Conservation (phyloP, 306 rosid species). For the Echinosophora koreensis region DNA sequence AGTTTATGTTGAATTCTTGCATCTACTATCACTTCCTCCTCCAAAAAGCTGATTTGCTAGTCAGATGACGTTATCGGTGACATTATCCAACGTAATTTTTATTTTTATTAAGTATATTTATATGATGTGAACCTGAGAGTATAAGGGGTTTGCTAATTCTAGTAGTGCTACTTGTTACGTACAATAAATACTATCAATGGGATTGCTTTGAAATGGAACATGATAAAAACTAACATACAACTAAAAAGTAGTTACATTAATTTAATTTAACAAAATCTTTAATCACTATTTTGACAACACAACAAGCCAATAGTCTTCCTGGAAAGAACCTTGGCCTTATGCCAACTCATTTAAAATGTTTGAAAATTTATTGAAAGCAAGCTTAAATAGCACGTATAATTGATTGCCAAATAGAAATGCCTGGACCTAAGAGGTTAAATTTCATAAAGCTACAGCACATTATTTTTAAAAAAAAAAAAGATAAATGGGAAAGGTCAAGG, state of each 20-base stretch:
- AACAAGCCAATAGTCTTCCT: neutral
- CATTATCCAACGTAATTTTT: neutral
- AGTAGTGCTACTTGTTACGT: neutral
- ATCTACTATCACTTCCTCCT: neutral
- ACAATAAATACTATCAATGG: neutral
- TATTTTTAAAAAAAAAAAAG: neutral
- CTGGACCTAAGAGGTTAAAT: constrained; percentile 16
- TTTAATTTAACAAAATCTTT: neutral
- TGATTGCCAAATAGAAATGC: constrained; percentile 38
- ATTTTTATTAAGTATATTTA: constrained; percentile 2
- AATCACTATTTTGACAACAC: neutral
- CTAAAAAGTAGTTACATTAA: neutral
- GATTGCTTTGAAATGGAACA: neutral
- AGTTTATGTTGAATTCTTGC: constrained; percentile 25
- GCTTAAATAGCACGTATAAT: constrained; percentile 46
- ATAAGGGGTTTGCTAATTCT: constrained; percentile 21
- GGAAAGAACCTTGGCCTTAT: constrained; percentile 19
- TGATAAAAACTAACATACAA: neutral
- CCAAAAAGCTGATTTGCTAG: neutral
- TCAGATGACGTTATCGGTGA: constrained; percentile 41
- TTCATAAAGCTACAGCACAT: constrained; percentile 42
- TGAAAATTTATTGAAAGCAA: constrained; percentile 23
- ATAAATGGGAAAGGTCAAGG: constrained; percentile 25
- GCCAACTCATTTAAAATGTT: constrained; percentile 35
- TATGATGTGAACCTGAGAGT: constrained; percentile 2